A percentile compares a stretch with the other conserved stretches of the same genome.
phyloP scores from a whole-genome alignment of 176 grass and related monocot species.

The Cenchrus purpureus region DNA sequence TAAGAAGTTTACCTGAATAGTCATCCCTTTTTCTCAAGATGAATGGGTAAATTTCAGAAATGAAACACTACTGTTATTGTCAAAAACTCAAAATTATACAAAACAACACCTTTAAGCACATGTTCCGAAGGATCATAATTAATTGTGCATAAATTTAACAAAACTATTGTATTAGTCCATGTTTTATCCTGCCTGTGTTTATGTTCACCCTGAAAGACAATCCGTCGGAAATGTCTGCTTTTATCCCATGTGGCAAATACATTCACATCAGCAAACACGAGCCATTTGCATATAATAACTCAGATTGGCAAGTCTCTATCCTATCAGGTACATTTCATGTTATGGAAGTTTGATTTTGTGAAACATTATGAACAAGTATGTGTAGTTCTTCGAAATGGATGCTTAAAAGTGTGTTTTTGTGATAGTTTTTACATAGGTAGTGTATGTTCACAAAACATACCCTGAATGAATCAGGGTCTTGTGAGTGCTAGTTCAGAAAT shows the following conservation, averaged over 20 bases:
- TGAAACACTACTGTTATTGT: neutral
- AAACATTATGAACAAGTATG: neutral
- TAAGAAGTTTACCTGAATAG: conserved; percentile 37
- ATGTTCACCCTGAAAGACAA: neutral
- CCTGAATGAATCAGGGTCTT: neutral
- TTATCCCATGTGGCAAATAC: neutral
- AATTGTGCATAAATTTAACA: conserved; percentile 3
- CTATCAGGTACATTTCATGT: neutral
- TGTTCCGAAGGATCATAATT: neutral
- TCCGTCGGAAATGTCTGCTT: neutral
- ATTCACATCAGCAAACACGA: neutral
- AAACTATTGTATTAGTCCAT: neutral
- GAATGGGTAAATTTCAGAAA: neutral
- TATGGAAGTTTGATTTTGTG: neutral
- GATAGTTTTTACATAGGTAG: neutral
- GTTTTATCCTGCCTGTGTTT: neutral
- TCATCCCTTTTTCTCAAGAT: neutral
- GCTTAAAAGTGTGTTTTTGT: neutral
- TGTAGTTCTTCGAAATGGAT: neutral
- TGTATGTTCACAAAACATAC: neutral
- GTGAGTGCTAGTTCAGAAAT: conserved; percentile 22
- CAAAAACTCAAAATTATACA: neutral
- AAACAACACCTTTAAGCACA: neutral
- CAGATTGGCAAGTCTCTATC: neutral
- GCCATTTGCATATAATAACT: neutral